Percentiles rank a stretch among this genome's conserved stretches.
Conservation (phyloP, 352 stramenopile genomes). For the Phytophthora kernoviae region DNA sequence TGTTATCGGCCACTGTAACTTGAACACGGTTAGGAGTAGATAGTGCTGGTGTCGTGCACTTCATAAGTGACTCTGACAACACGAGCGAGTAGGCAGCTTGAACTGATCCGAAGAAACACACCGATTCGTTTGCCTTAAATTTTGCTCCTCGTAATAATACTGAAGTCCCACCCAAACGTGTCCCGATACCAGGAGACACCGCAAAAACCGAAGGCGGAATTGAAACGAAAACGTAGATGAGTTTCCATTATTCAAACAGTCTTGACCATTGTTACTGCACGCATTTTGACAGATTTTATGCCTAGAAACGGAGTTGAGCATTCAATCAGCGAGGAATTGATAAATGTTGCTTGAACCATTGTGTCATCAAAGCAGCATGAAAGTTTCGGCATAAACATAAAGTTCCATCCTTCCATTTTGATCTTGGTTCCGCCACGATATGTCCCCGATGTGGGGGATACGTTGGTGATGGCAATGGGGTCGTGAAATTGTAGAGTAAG, state of each 20-base stretch:
- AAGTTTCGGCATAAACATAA: constrained; percentile 52
- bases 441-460: constrained; percentile 35
- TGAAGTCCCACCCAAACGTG: constrained; percentile 56
- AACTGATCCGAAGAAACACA: constrained; percentile 41
- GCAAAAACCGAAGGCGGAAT: constrained; percentile 28
- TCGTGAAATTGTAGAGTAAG: constrained; percentile 37
- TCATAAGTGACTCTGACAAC: constrained; percentile 42
- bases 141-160: constrained; percentile 44
- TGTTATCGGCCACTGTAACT: constrained; percentile 73
- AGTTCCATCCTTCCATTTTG: constrained; percentile 50
- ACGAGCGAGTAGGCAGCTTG: constrained; percentile 24
- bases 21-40: constrained; percentile 11
- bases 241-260: constrained; percentile 49
- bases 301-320: constrained; percentile 55
- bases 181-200: constrained; percentile 42
- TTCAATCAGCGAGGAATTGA: constrained; percentile 62
- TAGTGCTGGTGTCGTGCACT: constrained; percentile 47
- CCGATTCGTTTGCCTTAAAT: constrained; percentile 47
- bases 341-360: constrained; percentile 58
- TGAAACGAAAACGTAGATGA: constrained; percentile 50
- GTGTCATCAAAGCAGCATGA: constrained; percentile 70
- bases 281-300: constrained; percentile 25
- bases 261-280: constrained; percentile 58
- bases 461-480: constrained; percentile 24
- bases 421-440: constrained; percentile 50